Conservation (phyloP, 106 monocot genomes). For the Cymbidium sinense region DNA sequence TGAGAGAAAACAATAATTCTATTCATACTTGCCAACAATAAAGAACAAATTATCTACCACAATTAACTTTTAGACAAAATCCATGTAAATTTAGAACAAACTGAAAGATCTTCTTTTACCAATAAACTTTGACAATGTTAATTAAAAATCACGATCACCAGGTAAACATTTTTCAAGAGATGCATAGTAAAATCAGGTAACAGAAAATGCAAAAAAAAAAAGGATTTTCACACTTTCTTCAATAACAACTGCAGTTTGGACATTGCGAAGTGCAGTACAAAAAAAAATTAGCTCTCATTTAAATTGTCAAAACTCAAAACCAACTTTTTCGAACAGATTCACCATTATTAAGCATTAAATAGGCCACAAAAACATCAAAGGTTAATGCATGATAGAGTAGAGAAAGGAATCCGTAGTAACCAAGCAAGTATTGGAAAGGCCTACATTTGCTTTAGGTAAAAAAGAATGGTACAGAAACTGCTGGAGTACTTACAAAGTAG, state of each 20-base stretch:
- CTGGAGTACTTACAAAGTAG: background rate
- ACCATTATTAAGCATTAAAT: background rate
- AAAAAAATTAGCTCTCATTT: background rate
- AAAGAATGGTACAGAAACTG: background rate
- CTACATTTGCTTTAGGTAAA: background rate
- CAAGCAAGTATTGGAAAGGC: background rate
- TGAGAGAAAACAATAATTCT: too few relatives aligned
- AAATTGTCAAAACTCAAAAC: background rate
- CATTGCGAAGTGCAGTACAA: background rate
- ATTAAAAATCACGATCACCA: background rate
- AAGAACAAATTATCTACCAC: too few relatives aligned
- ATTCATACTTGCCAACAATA: too few relatives aligned
- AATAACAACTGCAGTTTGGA: background rate
- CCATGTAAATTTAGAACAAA: too few relatives aligned
- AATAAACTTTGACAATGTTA: background rate
- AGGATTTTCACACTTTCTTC: background rate
- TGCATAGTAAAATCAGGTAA: background rate
- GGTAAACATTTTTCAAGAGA: background rate
- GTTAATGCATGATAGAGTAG: background rate
- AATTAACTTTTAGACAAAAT: too few relatives aligned
- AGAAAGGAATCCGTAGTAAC: background rate
- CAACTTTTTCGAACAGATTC: background rate
- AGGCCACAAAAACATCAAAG: background rate
- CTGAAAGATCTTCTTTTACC: background rate
- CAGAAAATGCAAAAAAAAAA: background rate